phyloP scores from a whole-genome alignment of 1,284 basidiomycete genomes.

The Microbotryum silenes-acaulis region DNA sequence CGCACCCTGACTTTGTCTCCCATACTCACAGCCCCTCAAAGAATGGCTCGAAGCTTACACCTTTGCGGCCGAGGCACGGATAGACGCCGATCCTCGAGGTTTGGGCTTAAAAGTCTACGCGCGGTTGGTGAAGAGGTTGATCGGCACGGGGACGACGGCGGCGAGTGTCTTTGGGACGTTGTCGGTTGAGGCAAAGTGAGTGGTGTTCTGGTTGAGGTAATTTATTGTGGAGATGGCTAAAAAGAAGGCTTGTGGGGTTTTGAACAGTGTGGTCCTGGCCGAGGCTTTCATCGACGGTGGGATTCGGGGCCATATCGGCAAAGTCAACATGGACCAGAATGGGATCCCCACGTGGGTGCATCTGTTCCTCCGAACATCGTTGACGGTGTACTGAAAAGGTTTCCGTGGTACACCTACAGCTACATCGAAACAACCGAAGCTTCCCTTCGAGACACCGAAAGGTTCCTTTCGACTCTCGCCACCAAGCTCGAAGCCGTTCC shows the following conservation, averaged over 20 bases:
- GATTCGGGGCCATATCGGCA: constrained; percentile 68
- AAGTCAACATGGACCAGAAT: constrained; percentile 45
- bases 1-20: no score
- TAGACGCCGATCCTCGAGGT: constrained; percentile 56
- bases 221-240: no score
- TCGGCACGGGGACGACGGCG: constrained; percentile 64
- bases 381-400: background rate
- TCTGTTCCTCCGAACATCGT: constrained; percentile 44
- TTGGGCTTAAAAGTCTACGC: constrained; percentile 56
- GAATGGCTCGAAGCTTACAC: constrained; percentile 50
- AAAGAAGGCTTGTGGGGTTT: background rate
- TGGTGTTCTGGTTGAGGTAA: background rate
- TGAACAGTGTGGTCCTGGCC: constrained; percentile 60
- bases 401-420: background rate
- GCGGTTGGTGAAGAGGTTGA: constrained; percentile 55
- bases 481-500: constrained; percentile 41
- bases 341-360: background rate
- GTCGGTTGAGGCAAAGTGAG: constrained; percentile 66
- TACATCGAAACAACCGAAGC: constrained; percentile 55
- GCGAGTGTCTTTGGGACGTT: constrained; percentile 74
- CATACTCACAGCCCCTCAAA: constrained; percentile 55
- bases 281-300: constrained; percentile 61
- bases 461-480: constrained; percentile 50
- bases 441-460: constrained; percentile 50
- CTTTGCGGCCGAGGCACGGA: constrained; percentile 64